Evolutionary conservation across 495 filamentous ascomycete species (phyloP).

Genomic region (Hypoxylon trugodes): DNA sequence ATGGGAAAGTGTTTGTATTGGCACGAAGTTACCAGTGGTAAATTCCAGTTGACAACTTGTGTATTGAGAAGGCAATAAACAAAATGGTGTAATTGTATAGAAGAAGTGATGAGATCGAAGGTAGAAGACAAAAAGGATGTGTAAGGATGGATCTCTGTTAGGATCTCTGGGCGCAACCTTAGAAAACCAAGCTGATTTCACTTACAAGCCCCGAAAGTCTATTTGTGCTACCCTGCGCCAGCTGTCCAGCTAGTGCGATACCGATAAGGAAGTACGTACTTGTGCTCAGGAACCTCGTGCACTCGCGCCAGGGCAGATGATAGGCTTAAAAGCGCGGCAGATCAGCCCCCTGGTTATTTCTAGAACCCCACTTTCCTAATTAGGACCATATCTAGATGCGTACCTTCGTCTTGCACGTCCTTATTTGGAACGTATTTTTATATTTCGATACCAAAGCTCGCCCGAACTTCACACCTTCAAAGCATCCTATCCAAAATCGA

Average conservation of each 20-base stretch:
- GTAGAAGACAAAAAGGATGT: neutral
- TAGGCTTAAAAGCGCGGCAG: slow-evolving; percentile 9
- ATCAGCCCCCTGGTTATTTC: slow-evolving; percentile 2
- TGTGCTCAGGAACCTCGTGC: too few relatives aligned
- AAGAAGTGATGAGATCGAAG: neutral
- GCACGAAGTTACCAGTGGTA: neutral
- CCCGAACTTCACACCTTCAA: too few relatives aligned
- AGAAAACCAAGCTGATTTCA: slow-evolving; percentile 32
- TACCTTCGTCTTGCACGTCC: too few relatives aligned
- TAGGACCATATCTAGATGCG: neutral
- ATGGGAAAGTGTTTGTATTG: neutral
- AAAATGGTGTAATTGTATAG: slow-evolving; percentile 6
- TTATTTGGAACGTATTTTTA: too few relatives aligned
- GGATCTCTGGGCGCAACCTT: too few relatives aligned
- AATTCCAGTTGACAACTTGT: neutral
- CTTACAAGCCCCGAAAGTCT: slow-evolving; percentile 3
- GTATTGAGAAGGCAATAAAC: neutral
- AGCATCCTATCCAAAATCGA: too few relatives aligned
- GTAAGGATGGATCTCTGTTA: too few relatives aligned
- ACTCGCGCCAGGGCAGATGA: slow-evolving; percentile 13
- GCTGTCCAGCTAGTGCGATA: slow-evolving; percentile 9
- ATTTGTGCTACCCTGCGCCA: slow-evolving; percentile 20
- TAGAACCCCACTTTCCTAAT: slow-evolving; percentile 11
- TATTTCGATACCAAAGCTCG: too few relatives aligned
- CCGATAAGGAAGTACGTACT: slow-evolving; percentile 4